Evolutionary conservation across 1,284 basidiomycete genomes (phyloP), one percentile per base, ranked within the genome.

Genomic region (Naganishia cerealis): DNA sequence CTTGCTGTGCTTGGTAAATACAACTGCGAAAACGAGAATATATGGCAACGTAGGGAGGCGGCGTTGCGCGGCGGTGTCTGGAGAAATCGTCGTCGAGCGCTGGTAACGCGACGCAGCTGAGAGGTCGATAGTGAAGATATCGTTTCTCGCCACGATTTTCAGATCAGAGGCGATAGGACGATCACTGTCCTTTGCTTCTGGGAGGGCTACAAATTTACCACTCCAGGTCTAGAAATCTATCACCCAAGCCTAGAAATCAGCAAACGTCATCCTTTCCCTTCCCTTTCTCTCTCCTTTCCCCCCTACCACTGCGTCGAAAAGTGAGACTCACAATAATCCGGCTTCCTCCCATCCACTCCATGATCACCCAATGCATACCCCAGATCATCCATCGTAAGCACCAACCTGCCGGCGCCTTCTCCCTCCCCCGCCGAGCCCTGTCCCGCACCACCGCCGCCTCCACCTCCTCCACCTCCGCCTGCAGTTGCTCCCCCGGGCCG

Each of bases 311-410:
- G 21, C 39, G 40, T 39, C 26, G 1, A 3, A n/a, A 7, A 21
- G 33, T 8, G 53, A 40, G 6, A 77, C 79, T 73, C 65, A 80
- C 80, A 81, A 65, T 79, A 95, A 72, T 94, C 92, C 21, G 92
- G 91, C 76, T 94, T 94, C 77, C 90, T 88, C n/a, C 91, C 86
- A 73, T 90, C 94, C 74, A 97, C 93, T 7, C 96, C 95, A 77
- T 98, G 97, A 80, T 99, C 96, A 50, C 87, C 86, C 33, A 99
- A 85, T 0, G 96, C 96, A 8, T 93, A 85, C 70, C 89, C 90
- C 56, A 99, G 84, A 77, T 99, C 96, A 71, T 99, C 96, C 94
- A 98, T 97, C 6, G 93, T 97, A 70, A 99, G 82, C 0, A 94
- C 93, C n/a, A 96, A 98, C 72, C 92, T 87, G 46, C 92, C 92